These are phyloP conservation scores for Tetragonia tetragonoides DNA, from an alignment of 148 eudicot genomes.

Conservation along the genomic window DNA sequence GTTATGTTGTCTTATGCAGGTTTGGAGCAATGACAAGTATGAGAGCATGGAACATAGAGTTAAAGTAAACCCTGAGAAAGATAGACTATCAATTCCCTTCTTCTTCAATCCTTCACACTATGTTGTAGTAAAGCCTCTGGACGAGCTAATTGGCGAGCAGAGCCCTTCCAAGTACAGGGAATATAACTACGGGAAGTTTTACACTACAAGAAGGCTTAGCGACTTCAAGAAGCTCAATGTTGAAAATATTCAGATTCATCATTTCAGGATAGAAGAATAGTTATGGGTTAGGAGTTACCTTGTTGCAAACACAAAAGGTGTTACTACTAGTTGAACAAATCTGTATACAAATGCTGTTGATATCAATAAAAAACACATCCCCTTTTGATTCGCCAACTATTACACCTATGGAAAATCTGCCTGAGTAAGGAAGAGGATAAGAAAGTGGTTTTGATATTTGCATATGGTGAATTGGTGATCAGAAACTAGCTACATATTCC, in stretches of 20 bases:
- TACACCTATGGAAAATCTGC: too few relatives aligned
- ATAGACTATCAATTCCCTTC: constrained; percentile 50
- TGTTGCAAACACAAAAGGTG: not conserved
- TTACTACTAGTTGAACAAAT: too few relatives aligned
- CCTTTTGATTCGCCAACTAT: too few relatives aligned
- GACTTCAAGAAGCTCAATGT: constrained; percentile 59
- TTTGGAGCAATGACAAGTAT: too few relatives aligned
- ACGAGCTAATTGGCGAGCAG: constrained; percentile 39
- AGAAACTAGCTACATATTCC: too few relatives aligned
- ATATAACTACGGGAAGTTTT: constrained; percentile 53
- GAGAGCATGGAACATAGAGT: constrained; percentile 67
- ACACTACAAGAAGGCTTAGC: constrained; percentile 36
- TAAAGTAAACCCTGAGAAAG: constrained; percentile 44
- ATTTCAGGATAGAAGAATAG: constrained; percentile 32
- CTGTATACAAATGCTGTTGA: too few relatives aligned
- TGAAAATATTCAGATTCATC: constrained; percentile 52
- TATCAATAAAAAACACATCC: too few relatives aligned
- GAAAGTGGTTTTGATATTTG: too few relatives aligned
- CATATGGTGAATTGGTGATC: too few relatives aligned
- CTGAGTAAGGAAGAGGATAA: too few relatives aligned
- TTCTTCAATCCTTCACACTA: constrained; percentile 47
- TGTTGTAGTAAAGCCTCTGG: constrained; percentile 47
- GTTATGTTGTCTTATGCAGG: constrained; percentile 39
- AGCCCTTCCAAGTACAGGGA: constrained; percentile 45
- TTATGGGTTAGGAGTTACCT: not conserved